Percentiles rank a stretch among this genome's conserved stretches.
These are phyloP conservation scores for Raffaelea ambrosiae DNA, from an alignment of 2,329 filamentous ascomycete species.

Conservation along the genomic window DNA sequence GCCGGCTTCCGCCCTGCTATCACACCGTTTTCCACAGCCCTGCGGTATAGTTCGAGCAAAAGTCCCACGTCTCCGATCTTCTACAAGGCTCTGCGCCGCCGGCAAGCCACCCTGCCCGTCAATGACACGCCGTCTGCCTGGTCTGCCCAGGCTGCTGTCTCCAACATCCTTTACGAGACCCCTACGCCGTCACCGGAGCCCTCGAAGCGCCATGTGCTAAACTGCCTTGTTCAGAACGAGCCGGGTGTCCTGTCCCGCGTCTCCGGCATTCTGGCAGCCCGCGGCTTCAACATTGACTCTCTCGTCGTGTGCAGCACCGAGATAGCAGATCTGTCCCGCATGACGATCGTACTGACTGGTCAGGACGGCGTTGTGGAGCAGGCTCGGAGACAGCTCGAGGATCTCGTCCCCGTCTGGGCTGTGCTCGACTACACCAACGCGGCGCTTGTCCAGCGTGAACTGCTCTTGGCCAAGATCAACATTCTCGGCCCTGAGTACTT, in stretches of 20 bases:
- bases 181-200: slow-evolving; percentile 75
- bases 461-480: slow-evolving; percentile 92
- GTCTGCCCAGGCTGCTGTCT: slow-evolving; percentile 91
- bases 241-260: slow-evolving; percentile 94
- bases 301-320: slow-evolving; percentile 97
- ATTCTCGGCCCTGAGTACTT: slow-evolving; percentile 97
- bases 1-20: slow-evolving; percentile 15
- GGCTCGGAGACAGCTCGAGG: slow-evolving; percentile 88
- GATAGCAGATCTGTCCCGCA: slow-evolving; percentile 90
- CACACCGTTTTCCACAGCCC: slow-evolving; percentile 16
- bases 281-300: slow-evolving; percentile 98
- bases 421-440: slow-evolving; percentile 92
- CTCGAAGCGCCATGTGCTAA: slow-evolving; percentile 90
- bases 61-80: slow-evolving; percentile 88
- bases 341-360: slow-evolving; percentile 96
- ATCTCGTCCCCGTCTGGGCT: slow-evolving; percentile 95
- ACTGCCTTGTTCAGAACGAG: slow-evolving; percentile 98
- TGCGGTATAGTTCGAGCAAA: slow-evolving; percentile 35
- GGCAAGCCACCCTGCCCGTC: slow-evolving; percentile 76
- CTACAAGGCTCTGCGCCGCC: slow-evolving; percentile 93
- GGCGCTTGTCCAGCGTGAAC: slow-evolving; percentile 88
- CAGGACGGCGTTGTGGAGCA: slow-evolving; percentile 98
- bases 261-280: slow-evolving; percentile 88
- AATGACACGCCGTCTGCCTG: slow-evolving; percentile 67
- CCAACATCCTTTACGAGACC: slow-evolving; percentile 98